phyloP scores from a whole-genome alignment of 2,329 filamentous ascomycete species.

The Fusarium annulatum region DNA sequence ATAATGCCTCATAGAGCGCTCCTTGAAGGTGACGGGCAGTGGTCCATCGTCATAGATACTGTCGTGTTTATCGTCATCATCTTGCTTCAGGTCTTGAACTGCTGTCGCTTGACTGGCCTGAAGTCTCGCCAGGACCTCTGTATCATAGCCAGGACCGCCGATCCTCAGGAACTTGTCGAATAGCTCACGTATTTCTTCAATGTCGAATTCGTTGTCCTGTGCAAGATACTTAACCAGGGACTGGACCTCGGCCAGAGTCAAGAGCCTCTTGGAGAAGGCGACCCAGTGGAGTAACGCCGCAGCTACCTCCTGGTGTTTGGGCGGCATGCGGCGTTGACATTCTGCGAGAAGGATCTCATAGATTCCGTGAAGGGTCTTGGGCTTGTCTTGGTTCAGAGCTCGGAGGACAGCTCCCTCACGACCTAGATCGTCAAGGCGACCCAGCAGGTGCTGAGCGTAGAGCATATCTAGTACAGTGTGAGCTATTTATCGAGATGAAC shows the following conservation, averaged over 20 bases:
- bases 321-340: constrained; percentile 40
- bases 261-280: constrained; percentile 38
- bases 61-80: constrained; percentile 16
- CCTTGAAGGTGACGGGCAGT: constrained; percentile 45
- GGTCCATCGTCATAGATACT: constrained; percentile 42
- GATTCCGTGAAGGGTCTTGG: constrained; percentile 41
- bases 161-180: constrained; percentile 44
- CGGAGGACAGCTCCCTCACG: constrained; percentile 49
- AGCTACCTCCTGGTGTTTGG: constrained; percentile 29
- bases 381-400: constrained; percentile 39
- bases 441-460: constrained; percentile 51
- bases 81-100: constrained; percentile 36
- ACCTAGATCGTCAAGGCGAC: constrained; percentile 45
- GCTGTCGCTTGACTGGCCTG: constrained; percentile 3
- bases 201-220: constrained; percentile 31
- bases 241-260: constrained; percentile 39
- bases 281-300: constrained; percentile 45
- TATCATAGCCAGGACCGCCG: constrained; percentile 41
- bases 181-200: constrained; percentile 44
- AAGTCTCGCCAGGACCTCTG: constrained; percentile 25
- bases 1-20: constrained; percentile 46
- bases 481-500: accelerated
- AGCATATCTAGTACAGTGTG: constrained; percentile 44
- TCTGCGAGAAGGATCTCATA: constrained; percentile 44
- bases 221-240: constrained; percentile 37